These are phyloP conservation scores for Penicillium atrosanguineum DNA, from an alignment of 495 filamentous ascomycete species.

Conservation along the genomic window DNA sequence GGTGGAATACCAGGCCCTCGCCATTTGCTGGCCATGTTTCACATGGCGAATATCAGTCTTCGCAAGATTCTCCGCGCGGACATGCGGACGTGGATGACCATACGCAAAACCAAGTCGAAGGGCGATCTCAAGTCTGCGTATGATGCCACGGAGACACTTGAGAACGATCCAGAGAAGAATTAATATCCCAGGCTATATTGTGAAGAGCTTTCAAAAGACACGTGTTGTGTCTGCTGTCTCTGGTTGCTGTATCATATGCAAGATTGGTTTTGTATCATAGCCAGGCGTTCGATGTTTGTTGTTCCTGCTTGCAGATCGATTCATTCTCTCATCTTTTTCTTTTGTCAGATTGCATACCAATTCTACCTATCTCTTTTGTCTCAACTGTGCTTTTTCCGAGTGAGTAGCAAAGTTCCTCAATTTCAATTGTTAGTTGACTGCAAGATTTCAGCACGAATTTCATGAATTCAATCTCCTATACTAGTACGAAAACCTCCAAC, in stretches of 20 bases:
- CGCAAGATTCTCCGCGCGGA: constrained; percentile 27
- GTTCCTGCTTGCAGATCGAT: background rate
- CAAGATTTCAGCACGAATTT: background rate
- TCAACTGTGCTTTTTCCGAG: background rate
- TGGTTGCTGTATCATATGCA: constrained; percentile 12
- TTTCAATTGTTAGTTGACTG: background rate
- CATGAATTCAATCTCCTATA: background rate
- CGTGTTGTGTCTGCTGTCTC: background rate
- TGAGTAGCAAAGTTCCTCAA: too few relatives aligned
- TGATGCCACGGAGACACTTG: background rate
- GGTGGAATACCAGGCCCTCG: constrained; percentile 26
- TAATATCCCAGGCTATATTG: background rate
- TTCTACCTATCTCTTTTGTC: background rate
- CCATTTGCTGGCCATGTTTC: constrained; percentile 37
- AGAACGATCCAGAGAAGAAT: background rate
- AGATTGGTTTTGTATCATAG: constrained; percentile 18
- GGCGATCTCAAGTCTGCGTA: background rate
- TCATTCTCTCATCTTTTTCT: constrained; percentile 11
- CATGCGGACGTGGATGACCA: constrained; percentile 7
- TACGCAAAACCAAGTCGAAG: constrained; percentile 1
- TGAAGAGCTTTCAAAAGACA: too few relatives aligned
- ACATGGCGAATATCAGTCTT: constrained; percentile 39
- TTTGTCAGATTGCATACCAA: background rate
- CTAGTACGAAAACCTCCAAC: background rate
- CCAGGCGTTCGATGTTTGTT: constrained; percentile 13